Evolutionary conservation across 192 early-diverging fungal species (phyloP).

Genomic region (Funneliformis geosporum): DNA sequence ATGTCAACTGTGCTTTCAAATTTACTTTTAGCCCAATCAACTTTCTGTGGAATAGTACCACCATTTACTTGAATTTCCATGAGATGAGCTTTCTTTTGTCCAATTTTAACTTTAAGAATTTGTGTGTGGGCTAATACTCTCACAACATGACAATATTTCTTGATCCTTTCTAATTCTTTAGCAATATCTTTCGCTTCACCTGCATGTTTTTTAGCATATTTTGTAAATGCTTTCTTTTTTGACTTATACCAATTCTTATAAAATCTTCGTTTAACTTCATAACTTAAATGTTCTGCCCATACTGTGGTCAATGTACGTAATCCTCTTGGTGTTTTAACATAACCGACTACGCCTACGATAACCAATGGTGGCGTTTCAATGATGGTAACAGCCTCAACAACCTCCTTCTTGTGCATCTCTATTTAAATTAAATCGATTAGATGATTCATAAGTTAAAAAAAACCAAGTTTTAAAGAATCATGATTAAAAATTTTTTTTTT

Average conservation of each 20-base stretch:
- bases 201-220: slow-evolving; percentile 97
- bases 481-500: neutral
- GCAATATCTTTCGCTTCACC: slow-evolving; percentile 85
- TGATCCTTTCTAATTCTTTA: slow-evolving; percentile 95
- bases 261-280: slow-evolving; percentile 98
- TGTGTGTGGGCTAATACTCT: slow-evolving; percentile 99
- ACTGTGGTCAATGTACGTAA: slow-evolving; percentile 98
- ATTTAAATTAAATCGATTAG: slow-evolving; percentile 12
- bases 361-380: slow-evolving; percentile 98
- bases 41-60: slow-evolving; percentile 94
- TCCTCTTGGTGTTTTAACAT: slow-evolving; percentile 98
- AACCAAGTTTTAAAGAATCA: no score
- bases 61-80: slow-evolving; percentile 99
- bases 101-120: slow-evolving; percentile 89
- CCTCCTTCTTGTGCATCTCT: slow-evolving; percentile 99
- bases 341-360: slow-evolving; percentile 98
- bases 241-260: slow-evolving; percentile 99
- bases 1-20: slow-evolving; percentile 96
- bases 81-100: slow-evolving; percentile 99
- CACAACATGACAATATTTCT: slow-evolving; percentile 98
- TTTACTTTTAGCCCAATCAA: slow-evolving; percentile 95
- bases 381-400: slow-evolving; percentile 98
- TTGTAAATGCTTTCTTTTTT: slow-evolving; percentile 99
- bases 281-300: slow-evolving; percentile 98
- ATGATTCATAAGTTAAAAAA: neutral